A percentile compares a stretch with the other conserved stretches of the same genome.
Conservation (phyloP, 1,284 basidiomycete genomes). For the Moesziomyces antarcticus region DNA sequence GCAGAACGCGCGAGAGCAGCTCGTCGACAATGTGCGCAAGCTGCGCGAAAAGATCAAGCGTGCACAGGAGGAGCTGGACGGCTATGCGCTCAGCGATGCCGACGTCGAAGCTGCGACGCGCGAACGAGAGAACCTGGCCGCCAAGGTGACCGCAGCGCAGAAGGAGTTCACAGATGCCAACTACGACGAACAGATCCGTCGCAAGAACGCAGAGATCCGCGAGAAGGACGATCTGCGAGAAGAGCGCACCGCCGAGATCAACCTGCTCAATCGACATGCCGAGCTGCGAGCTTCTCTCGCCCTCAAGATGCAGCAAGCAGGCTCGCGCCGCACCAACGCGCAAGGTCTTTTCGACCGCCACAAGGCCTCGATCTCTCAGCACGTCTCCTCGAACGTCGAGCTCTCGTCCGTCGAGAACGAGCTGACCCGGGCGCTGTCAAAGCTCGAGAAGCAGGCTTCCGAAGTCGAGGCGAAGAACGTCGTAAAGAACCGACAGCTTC, state of each 20-base stretch:
- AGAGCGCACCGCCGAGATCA: constrained; percentile 78
- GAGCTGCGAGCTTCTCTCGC: constrained; percentile 84
- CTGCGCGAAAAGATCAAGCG: constrained; percentile 49
- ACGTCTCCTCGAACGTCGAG: constrained; percentile 74
- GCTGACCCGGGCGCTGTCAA: constrained; percentile 72
- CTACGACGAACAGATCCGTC: constrained; percentile 78
- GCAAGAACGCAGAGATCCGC: constrained; percentile 73
- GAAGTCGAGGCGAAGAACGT: constrained; percentile 37
- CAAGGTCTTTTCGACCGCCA: constrained; percentile 68
- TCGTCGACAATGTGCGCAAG: constrained; percentile 36
- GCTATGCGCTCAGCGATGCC: constrained; percentile 22
- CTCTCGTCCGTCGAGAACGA: constrained; percentile 79
- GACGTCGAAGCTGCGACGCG: constrained; percentile 48
- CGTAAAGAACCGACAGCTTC: constrained; percentile 39
- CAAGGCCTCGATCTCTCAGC: constrained; percentile 75
- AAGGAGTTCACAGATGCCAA: constrained; percentile 66
- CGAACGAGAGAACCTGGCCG: constrained; percentile 29
- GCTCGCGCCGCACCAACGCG: constrained; percentile 21
- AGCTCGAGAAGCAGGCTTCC: constrained; percentile 47
- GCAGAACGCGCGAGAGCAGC: constrained; percentile 48
- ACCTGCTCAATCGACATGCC: constrained; percentile 80
- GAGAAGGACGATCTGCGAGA: constrained; percentile 80
- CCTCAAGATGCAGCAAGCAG: constrained; percentile 71
- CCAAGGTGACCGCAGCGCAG: constrained; percentile 35
- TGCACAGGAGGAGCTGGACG: constrained; percentile 55